Percentiles rank a stretch among this genome's conserved stretches.
These are phyloP conservation scores for Solanum verrucosum DNA, from an alignment of 257 asterid genomes.

Conservation along the genomic window DNA sequence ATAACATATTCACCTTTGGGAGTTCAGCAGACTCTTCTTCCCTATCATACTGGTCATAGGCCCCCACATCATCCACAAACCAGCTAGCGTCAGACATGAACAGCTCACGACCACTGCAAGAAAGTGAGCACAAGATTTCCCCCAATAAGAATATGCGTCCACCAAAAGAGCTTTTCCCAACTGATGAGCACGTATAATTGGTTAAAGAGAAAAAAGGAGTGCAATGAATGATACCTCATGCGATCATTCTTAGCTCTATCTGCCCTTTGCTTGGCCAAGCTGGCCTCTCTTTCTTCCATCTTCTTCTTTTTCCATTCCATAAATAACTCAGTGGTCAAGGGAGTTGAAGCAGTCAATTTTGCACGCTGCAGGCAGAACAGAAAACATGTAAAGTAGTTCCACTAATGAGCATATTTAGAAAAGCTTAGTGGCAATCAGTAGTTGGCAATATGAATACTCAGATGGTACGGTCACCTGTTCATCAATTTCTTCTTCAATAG, in stretches of 20 bases:
- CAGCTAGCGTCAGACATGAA: conserved; percentile 67
- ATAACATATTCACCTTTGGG: conserved; percentile 26
- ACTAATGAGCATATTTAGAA: neutral
- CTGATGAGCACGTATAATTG: neutral
- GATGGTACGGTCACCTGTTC: conserved; percentile 44
- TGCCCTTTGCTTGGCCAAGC: conserved; percentile 74
- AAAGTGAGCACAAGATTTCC: conserved; percentile 1
- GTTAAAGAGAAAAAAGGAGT: neutral
- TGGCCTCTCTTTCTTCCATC: conserved; percentile 75
- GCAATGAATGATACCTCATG: conserved; percentile 51
- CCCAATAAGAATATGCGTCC: neutral
- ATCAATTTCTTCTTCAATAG: conserved; percentile 96
- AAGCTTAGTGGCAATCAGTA: neutral
- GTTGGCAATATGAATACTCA: neutral
- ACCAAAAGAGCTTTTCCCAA: neutral
- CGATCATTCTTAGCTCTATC: conserved; percentile 98
- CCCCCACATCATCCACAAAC: conserved; percentile 83
- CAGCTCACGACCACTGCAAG: conserved; percentile 84
- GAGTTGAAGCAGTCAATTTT: conserved; percentile 60
- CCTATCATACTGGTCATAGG: conserved; percentile 63
- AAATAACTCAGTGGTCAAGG: conserved; percentile 79
- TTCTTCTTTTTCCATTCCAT: conserved; percentile 83
- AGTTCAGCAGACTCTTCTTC: conserved; percentile 31
- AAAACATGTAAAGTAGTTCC: neutral
- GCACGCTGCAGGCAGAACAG: conserved; percentile 52